Percentiles rank a stretch among this genome's conserved stretches.
Evolutionary conservation across 106 monocot species (phyloP).

Genomic region (Acorus gramineus): DNA sequence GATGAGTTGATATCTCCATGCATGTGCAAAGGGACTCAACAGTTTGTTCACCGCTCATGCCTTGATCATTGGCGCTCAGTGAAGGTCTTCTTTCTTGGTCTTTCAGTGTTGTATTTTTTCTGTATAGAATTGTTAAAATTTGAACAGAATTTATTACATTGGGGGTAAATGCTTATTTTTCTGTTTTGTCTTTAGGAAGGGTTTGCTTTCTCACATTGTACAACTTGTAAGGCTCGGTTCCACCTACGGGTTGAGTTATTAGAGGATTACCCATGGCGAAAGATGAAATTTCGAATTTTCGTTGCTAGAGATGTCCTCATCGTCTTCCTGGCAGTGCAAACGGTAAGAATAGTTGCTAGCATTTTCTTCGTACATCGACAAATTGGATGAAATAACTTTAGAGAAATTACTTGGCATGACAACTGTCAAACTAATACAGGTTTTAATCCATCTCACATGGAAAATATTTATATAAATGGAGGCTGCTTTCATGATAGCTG

Average conservation of each 20-base stretch:
- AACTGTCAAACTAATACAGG: too few species aligned
- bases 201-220: constrained; percentile 26
- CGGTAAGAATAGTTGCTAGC: constrained; percentile 10
- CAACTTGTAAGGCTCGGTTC: constrained; percentile 27
- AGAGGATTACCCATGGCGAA: constrained; percentile 15
- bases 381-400: too few species aligned
- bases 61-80: constrained; percentile 98
- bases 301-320: constrained; percentile 21
- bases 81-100: constrained; percentile 36
- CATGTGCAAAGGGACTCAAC: constrained; percentile 98
- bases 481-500: too few species aligned
- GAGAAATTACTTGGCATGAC: too few species aligned
- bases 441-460: too few species aligned
- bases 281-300: constrained; percentile 23
- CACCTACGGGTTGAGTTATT: constrained; percentile 16
- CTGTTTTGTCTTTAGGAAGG: constrained; percentile 14
- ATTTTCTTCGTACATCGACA: not conserved
- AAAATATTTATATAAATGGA: too few species aligned
- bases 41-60: constrained; percentile 98
- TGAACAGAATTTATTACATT: too few species aligned
- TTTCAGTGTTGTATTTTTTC: not conserved
- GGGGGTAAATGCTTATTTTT: not conserved
- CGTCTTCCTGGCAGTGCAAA: constrained; percentile 16
- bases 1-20: constrained; percentile 99
- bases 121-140: not conserved